These are phyloP conservation scores for Metschnikowia lachancei DNA, from an alignment of 805 yeast species.

Conservation along the genomic window DNA sequence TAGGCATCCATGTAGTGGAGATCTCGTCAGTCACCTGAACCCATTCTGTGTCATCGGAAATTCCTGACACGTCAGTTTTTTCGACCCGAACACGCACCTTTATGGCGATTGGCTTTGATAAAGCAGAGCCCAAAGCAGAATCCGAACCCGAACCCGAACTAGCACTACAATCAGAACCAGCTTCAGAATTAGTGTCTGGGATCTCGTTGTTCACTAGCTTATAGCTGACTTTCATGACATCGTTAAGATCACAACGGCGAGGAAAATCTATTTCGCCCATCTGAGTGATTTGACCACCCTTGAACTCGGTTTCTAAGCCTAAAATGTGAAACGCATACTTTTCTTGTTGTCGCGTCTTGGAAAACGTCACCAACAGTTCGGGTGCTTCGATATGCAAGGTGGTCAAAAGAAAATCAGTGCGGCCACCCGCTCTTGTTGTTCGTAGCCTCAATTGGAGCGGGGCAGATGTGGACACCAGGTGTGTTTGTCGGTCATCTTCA, in stretches of 20 bases:
- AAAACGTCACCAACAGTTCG: slow-evolving; percentile 30
- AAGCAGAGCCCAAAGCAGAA: no score
- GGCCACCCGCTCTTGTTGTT: slow-evolving; percentile 49
- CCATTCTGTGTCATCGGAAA: background rate
- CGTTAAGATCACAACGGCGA: slow-evolving; percentile 9
- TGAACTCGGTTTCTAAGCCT: slow-evolving; percentile 26
- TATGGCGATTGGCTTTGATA: slow-evolving; percentile 19
- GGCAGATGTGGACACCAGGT: slow-evolving; percentile 29
- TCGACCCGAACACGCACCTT: slow-evolving; percentile 28
- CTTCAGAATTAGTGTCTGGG: slow-evolving; percentile 14
- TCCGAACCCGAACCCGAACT: background rate
- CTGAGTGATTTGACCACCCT: slow-evolving; percentile 27
- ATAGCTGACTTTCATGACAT: slow-evolving; percentile 14
- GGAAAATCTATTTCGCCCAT: slow-evolving; percentile 17
- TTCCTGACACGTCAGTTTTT: slow-evolving; percentile 8
- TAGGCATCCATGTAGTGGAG: slow-evolving; percentile 40
- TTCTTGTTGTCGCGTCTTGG: slow-evolving; percentile 1
- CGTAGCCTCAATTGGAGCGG: slow-evolving; percentile 46
- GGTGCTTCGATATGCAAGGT: slow-evolving; percentile 49
- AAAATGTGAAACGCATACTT: slow-evolving; percentile 24
- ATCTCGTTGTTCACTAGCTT: slow-evolving; percentile 22
- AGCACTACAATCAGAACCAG: background rate
- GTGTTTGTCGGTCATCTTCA: background rate
- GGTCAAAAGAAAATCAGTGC: slow-evolving; percentile 44
- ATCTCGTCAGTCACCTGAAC: slow-evolving; percentile 28